These are phyloP conservation scores for Mycena rebaudengoi DNA, from an alignment of 768 basidiomycete genomes.

Conservation along the genomic window DNA sequence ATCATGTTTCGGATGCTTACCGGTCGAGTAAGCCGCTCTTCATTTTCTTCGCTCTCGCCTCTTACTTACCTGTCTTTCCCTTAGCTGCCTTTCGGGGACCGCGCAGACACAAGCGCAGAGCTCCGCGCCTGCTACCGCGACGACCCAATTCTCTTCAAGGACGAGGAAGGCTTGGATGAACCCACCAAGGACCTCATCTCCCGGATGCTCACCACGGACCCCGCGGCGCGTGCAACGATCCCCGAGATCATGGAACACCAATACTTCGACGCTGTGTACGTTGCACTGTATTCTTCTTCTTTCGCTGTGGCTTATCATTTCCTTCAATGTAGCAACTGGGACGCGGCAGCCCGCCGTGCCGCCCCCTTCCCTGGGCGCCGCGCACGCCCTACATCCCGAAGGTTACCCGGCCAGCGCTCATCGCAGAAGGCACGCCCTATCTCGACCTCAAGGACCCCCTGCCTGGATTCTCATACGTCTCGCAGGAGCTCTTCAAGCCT, in stretches of 20 bases:
- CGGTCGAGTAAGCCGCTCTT: slow-evolving; percentile 43
- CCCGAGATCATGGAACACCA: slow-evolving; percentile 6
- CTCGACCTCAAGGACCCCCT: too few relatives aligned
- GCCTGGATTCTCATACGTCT: too few relatives aligned
- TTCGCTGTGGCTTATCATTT: too few relatives aligned
- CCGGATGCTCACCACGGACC: not conserved
- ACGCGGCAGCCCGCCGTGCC: too few relatives aligned
- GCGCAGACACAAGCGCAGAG: not conserved
- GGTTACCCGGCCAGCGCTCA: too few relatives aligned
- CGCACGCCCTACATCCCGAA: too few relatives aligned
- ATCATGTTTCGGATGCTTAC: slow-evolving; percentile 73
- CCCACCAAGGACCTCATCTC: not conserved
- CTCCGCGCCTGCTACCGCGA: not conserved
- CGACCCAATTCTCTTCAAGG: not conserved
- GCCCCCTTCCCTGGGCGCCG: too few relatives aligned
- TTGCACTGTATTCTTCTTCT: too few relatives aligned
- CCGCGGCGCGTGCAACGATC: not conserved
- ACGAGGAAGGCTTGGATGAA: not conserved
- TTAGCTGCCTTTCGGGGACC: not conserved
- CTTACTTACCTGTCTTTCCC: not conserved
- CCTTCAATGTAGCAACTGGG: too few relatives aligned
- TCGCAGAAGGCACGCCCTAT: too few relatives aligned
- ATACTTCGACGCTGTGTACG: slow-evolving; percentile 1
- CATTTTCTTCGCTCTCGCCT: not conserved
- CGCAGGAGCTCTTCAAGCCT: too few relatives aligned